Conservation (phyloP, 306 rosid genomes). For the Senna siamea region DNA sequence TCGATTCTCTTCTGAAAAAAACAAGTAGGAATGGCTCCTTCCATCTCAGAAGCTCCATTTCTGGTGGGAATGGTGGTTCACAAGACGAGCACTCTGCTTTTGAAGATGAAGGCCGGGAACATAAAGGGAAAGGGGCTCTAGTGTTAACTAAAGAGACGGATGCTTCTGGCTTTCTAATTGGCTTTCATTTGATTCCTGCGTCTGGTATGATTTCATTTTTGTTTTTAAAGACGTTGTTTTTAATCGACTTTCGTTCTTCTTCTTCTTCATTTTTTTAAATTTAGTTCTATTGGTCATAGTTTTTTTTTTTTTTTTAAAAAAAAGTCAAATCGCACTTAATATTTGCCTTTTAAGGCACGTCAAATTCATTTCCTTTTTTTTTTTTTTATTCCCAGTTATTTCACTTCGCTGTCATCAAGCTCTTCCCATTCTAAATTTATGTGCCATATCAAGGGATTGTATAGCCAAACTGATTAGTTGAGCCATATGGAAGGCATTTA, state of each 20-base stretch:
- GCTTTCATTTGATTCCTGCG: conserved; percentile 40
- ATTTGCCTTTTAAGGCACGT: not conserved
- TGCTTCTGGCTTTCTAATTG: conserved; percentile 45
- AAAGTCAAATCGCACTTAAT: not conserved
- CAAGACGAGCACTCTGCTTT: conserved; percentile 40
- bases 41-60: conserved; percentile 44
- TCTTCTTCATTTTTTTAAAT: too few species aligned
- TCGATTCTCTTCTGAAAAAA: conserved; percentile 31
- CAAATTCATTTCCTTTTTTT: not conserved
- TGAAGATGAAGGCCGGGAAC: conserved; percentile 34
- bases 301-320: not conserved
- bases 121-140: conserved; percentile 33
- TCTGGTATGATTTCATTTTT: conserved; percentile 12
- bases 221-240: not conserved
- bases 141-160: conserved; percentile 45
- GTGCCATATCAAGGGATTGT: not conserved
- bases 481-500: not conserved
- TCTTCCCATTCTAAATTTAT: not conserved
- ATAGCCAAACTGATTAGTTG: not conserved
- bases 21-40: conserved; percentile 35
- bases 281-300: not conserved
- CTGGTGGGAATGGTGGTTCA: conserved; percentile 27
- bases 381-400: not conserved
- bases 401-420: not conserved
- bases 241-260: not conserved